Evolutionary conservation across 345 rosid genomes (phyloP), one percentile per base, ranked within the genome.

Genomic region (Euclidium syriacum): DNA sequence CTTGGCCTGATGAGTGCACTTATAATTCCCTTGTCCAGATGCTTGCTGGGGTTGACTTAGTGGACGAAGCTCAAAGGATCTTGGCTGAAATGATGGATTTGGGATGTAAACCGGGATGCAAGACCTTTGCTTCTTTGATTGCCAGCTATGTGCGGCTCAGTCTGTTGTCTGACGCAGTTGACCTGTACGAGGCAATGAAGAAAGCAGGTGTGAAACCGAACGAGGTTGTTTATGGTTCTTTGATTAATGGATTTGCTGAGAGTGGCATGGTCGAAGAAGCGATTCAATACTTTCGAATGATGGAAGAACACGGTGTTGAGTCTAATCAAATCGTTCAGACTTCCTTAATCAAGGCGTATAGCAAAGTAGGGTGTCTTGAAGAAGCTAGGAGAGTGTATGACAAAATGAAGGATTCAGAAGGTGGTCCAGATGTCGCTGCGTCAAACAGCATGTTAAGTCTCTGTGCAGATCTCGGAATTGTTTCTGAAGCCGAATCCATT

Each of bases 1-100:
- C 80, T 46, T 88, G 95, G 92, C 96, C 98, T 4, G 98, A 91
- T 62, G 84, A 81, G 10, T 85, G 88, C 72, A 88, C 96, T 11
- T 86, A 80, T 57, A 88, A 86, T 68, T 86, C 98, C 47, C 77
- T 88, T 20, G 68, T 85, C 27, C 95, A 91, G 77, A 91, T 91
- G 98, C 74, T 77, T 41, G 73, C 95, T 34, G 86, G 81, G 42
- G 90, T 84, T 70, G 95, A 81, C 70, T 75, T 86, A 62, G 80
- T 73, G 39, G 88, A 86, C 52, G 79, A 80, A 20, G 92, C 92
- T 40, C 81, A 82, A 73, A 77, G 74, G 58, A 68, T 86, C 47
- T 75, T 91, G 72, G 69, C 69, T 29, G 95, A 85, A 74, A 91
- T 88, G 94, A 75, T 62, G 70, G 81, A 73, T 60, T 79, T 74